A percentile compares a stretch with the other conserved stretches of the same genome.
These are phyloP conservation scores for Coniosporium uncinatum DNA, from an alignment of 2,329 filamentous ascomycete genomes.

Conservation along the genomic window DNA sequence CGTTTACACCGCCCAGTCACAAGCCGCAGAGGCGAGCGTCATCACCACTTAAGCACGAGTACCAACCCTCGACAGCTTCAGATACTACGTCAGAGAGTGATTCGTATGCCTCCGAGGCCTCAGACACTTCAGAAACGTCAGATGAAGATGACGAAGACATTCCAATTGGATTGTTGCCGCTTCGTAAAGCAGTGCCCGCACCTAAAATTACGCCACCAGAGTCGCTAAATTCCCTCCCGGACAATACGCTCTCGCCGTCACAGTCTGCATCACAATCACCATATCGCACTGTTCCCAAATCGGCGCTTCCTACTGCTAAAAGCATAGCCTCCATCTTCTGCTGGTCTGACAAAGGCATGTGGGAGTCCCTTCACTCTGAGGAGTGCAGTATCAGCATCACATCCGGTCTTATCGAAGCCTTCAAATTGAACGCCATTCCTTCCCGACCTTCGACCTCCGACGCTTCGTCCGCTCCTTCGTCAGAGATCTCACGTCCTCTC, in stretches of 20 bases:
- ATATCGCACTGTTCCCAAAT: constrained; percentile 45
- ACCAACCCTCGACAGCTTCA: constrained; percentile 75
- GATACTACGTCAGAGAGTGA: constrained; percentile 42
- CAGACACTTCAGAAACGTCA: constrained; percentile 33
- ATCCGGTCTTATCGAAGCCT: constrained; percentile 60
- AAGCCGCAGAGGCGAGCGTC: constrained; percentile 66
- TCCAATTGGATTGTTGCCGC: constrained; percentile 13
- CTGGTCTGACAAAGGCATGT: constrained; percentile 57
- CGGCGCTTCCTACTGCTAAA: constrained; percentile 44
- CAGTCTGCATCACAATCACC: constrained; percentile 77
- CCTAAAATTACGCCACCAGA: constrained; percentile 17
- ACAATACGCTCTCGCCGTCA: constrained; percentile 64
- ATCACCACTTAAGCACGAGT: constrained; percentile 95
- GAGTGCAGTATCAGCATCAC: constrained; percentile 59
- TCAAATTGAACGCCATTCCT: constrained; percentile 45
- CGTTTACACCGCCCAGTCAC: constrained; percentile 7
- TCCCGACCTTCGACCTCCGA: constrained; percentile 31
- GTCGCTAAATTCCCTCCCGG: constrained; percentile 28
- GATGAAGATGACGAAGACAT: constrained; percentile 45
- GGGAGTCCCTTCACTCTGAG: constrained; percentile 54
- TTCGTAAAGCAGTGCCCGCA: constrained; percentile 22
- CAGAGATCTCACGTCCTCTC: constrained; percentile 39
- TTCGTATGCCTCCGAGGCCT: constrained; percentile 45
- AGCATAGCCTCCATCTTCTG: constrained; percentile 55
- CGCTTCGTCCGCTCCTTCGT: constrained; percentile 27